Conservation (phyloP, 352 stramenopile species). For the Elongisporangium anandrum region DNA sequence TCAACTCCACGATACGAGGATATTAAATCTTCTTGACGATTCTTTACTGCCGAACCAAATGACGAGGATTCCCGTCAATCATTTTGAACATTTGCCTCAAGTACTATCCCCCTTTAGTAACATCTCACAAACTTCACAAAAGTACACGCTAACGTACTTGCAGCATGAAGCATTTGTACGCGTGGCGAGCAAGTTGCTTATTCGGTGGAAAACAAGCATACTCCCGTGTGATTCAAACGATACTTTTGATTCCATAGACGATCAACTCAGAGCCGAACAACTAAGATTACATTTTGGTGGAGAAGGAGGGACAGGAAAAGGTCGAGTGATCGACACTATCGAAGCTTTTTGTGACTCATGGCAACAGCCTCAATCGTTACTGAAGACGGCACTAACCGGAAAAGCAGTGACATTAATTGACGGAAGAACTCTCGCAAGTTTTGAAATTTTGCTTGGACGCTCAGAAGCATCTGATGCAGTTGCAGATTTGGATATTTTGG, state of each 20-base stretch:
- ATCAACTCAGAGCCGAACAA: constrained; percentile 2
- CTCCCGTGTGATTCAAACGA: not conserved
- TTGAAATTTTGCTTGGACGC: no score
- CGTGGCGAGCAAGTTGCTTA: constrained; percentile 2
- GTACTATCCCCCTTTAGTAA: no score
- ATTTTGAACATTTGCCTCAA: no score
- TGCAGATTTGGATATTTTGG: no score
- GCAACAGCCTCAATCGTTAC: not conserved
- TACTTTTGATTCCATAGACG: constrained; percentile 1
- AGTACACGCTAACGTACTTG: constrained; percentile 2
- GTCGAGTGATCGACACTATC: not conserved
- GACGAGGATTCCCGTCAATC: constrained; percentile 1
- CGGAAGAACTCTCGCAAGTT: constrained; percentile 1
- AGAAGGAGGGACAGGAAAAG: constrained; percentile 4
- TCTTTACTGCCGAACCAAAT: not conserved
- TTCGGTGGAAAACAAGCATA: constrained; percentile 5
- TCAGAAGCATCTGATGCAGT: no score
- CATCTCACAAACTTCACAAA: constrained; percentile 1
- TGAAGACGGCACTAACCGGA: no score
- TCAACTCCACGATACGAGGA: not conserved
- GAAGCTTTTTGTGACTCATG: not conserved
- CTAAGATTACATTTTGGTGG: constrained; percentile 2
- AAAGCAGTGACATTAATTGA: not conserved
- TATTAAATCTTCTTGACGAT: constrained; percentile 3
- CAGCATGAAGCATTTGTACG: constrained; percentile 1